Conservation (phyloP, 805 yeast species). For the Metschnikowia kofuensis region DNA sequence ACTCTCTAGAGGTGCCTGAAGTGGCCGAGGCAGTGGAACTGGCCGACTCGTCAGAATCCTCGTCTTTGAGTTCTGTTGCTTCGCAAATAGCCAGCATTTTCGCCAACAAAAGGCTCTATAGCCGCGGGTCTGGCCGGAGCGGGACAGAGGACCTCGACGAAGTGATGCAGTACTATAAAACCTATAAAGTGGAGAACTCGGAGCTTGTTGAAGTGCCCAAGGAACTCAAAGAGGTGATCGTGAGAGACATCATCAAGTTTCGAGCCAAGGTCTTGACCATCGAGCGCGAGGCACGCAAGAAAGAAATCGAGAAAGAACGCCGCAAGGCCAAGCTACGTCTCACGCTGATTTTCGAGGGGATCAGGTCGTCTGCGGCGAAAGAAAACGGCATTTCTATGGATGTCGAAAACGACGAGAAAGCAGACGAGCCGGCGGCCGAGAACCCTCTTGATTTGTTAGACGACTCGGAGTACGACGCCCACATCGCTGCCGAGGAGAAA, state of each 20-base stretch:
- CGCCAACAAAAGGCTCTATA: slow-evolving; percentile 21
- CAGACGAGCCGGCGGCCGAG: slow-evolving; percentile 7
- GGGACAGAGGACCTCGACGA: slow-evolving; percentile 37
- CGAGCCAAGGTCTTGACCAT: slow-evolving; percentile 51
- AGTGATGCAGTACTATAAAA: slow-evolving; percentile 32
- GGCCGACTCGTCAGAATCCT: background rate
- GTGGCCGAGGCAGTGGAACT: background rate
- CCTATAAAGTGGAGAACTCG: slow-evolving; percentile 53
- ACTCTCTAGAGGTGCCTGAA: background rate
- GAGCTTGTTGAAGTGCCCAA: slow-evolving; percentile 58
- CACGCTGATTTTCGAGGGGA: slow-evolving; percentile 42
- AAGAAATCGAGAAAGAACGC: slow-evolving; percentile 47
- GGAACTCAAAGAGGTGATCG: slow-evolving; percentile 50
- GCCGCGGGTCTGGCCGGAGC: slow-evolving; percentile 16
- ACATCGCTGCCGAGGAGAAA: slow-evolving; percentile 3
- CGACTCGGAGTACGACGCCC: slow-evolving; percentile 29
- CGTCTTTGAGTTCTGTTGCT: background rate
- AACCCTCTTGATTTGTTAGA: slow-evolving; percentile 9
- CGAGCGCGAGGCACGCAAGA: slow-evolving; percentile 50
- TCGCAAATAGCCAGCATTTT: slow-evolving; percentile 8
- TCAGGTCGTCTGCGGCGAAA: slow-evolving; percentile 23
- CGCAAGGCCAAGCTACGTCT: slow-evolving; percentile 46
- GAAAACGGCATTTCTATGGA: slow-evolving; percentile 16
- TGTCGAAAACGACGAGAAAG: slow-evolving; percentile 11
- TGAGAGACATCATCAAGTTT: slow-evolving; percentile 52